phyloP scores from a whole-genome alignment of 78 protist genomes.

The Dictyostelium citrinum region DNA sequence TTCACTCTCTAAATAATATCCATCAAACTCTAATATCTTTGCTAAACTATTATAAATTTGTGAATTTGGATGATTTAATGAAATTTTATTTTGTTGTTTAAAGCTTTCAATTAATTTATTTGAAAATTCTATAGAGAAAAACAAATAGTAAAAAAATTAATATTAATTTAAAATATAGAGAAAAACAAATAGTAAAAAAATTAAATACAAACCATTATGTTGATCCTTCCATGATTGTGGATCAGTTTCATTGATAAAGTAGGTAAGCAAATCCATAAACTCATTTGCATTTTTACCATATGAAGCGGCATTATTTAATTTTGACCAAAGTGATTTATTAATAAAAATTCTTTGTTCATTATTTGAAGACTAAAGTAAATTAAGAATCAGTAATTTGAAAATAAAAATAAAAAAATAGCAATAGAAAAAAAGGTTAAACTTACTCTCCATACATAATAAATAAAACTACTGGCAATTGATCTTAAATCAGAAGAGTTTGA shows the following conservation, averaged over 20 bases:
- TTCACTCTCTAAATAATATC: slow-evolving; percentile 85
- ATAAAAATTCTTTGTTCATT: slow-evolving; percentile 38
- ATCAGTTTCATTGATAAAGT: slow-evolving; percentile 43
- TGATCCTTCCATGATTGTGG: slow-evolving; percentile 45
- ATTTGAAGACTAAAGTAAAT: not conserved
- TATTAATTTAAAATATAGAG: not conserved
- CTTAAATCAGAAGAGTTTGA: slow-evolving; percentile 36
- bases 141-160: not conserved
- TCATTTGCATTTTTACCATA: slow-evolving; percentile 79
- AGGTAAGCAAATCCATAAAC: slow-evolving; percentile 68
- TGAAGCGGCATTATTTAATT: slow-evolving; percentile 13
- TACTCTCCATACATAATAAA: slow-evolving; percentile 53
- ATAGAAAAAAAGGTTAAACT: not conserved
- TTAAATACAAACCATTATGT: slow-evolving; percentile 8
- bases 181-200: not conserved
- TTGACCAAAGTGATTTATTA: slow-evolving; percentile 45
- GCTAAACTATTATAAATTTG: slow-evolving; percentile 66
- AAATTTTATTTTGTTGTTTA: slow-evolving; percentile 14
- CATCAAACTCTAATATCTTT: slow-evolving; percentile 77
- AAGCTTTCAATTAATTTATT: slow-evolving; percentile 10
- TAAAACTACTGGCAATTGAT: slow-evolving; percentile 29
- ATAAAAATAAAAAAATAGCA: not conserved
- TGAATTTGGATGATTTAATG: slow-evolving; percentile 85
- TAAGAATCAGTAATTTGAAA: not conserved
- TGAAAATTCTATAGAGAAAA: slow-evolving; percentile 31